Conservation (phyloP, 1,284 basidiomycete species). For the Trichosporon asahii region DNA sequence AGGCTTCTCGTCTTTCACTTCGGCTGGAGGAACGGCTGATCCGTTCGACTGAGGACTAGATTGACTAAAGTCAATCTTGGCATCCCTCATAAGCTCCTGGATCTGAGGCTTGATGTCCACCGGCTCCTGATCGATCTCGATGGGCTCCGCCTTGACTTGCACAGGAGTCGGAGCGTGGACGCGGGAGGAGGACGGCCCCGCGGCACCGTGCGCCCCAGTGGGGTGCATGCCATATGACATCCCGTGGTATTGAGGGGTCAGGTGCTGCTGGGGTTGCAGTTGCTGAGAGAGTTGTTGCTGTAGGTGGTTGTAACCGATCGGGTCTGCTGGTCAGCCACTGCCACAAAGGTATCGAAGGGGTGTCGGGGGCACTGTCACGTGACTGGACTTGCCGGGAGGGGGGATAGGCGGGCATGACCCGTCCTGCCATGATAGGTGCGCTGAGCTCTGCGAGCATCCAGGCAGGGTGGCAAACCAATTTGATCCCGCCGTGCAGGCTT, state of each 20-base stretch:
- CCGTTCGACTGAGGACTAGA: not conserved
- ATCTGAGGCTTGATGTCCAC: not conserved
- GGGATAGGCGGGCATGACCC: not conserved
- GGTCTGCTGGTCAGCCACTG: not conserved
- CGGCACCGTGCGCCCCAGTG: not conserved
- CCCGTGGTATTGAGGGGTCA: not conserved
- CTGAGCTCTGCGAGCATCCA: too few species aligned
- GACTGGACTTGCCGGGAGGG: not conserved
- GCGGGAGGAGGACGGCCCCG: not conserved
- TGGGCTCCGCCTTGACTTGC: not conserved
- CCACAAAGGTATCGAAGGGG: not conserved
- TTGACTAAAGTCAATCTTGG: not conserved
- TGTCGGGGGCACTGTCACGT: not conserved
- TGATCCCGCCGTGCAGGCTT: not conserved
- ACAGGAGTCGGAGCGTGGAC: not conserved
- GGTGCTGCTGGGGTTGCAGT: not conserved
- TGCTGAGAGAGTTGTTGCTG: not conserved
- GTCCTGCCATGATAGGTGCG: not conserved
- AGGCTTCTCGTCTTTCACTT: not conserved
- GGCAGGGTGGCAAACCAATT: conserved; percentile 1
- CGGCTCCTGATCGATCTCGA: not conserved
- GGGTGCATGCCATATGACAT: conserved; percentile 7
- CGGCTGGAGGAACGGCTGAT: not conserved
- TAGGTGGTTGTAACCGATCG: not conserved
- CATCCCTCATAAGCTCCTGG: not conserved